Percentiles rank a stretch among this genome's conserved stretches.
Conservation (phyloP, 2,329 filamentous ascomycete genomes). For the Epichloe hybrida region DNA sequence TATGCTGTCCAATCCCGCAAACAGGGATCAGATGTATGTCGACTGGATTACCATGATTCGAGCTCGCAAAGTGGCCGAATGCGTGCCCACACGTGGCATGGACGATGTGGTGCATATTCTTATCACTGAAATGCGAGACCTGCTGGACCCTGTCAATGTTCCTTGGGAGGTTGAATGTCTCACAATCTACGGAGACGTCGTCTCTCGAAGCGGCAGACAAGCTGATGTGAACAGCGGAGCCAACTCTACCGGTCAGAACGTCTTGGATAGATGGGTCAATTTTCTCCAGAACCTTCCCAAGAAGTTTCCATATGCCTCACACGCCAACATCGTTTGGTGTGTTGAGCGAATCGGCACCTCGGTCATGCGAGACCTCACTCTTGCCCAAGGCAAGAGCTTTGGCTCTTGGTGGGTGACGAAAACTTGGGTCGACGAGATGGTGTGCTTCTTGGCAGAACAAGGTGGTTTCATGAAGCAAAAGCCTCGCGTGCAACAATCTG, state of each 20-base stretch:
- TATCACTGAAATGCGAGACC: conserved; percentile 52
- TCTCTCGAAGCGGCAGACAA: conserved; percentile 31
- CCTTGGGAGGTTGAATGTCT: conserved; percentile 50
- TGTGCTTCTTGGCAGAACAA: conserved; percentile 75
- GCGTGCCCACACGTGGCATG: conserved; percentile 48
- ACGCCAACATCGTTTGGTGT: conserved; percentile 61
- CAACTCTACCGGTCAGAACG: conserved; percentile 40
- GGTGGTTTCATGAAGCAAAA: conserved; percentile 69
- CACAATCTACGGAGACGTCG: conserved; percentile 46
- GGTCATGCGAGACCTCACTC: conserved; percentile 68
- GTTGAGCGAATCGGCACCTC: conserved; percentile 64
- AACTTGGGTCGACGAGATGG: conserved; percentile 91
- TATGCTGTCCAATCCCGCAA: conserved; percentile 77
- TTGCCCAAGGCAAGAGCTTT: conserved; percentile 65
- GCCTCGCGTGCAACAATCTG: conserved; percentile 19
- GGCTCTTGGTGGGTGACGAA: conserved; percentile 94
- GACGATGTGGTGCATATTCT: conserved; percentile 51
- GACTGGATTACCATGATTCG: conserved; percentile 67
- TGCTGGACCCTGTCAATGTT: conserved; percentile 55
- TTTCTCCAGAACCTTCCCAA: conserved; percentile 56
- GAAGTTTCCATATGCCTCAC: conserved; percentile 60
- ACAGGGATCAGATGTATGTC: conserved; percentile 87
- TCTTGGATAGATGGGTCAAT: conserved; percentile 65
- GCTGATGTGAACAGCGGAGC: conserved; percentile 12
- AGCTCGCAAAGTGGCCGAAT: conserved; percentile 49